Evolutionary conservation across 805 yeast genomes (phyloP), one percentile per base, ranked within the genome.

Genomic region (Priceomyces melissophilus): DNA sequence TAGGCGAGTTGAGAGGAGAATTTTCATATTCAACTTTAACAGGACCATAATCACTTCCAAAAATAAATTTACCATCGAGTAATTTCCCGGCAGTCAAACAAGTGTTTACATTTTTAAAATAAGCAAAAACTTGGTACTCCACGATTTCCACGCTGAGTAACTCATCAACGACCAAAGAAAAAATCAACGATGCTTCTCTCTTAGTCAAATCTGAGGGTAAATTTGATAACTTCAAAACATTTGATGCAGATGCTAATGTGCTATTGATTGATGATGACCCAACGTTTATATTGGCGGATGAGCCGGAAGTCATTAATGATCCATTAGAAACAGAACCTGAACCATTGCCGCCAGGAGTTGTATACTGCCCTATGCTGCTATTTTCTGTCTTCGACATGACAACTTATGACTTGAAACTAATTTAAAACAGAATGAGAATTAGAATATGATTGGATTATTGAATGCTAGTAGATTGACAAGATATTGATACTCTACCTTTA

Each of bases 171-270:
- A 87, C 85, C 40, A 85, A 63, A 4, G 91, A 75, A 56, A 85
- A 85, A 6, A 85, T 71, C 11, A 82, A 68, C 37, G 75, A 69
- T 2, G 86, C 81, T 58, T 85, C 95, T 57, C 93, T 74, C 28
- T 71, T 48, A 2, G 85, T 60, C 23, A 84, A 65, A 60, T 85
- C 88, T 3, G 61, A 49, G 7, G 95, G 93, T 10, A 82, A 54
- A 53, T 82, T 82, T 49, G 68, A 67, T 38, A 84, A 45, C 41
- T 44, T 54, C 34, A 53, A 45, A 10, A 55, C 40, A 40, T 36
- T 50, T 26, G 54, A 25, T 32, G 50, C 33, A 35, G 45, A 12
- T 39, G 41, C 35, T 12, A 28, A 33, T 32, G 40, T 28, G 27
- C 26, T 35, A 26, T 30, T 30, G 23, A 39, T 30, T 17, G 38